Percentiles rank a stretch among this genome's conserved stretches.
phyloP scores from a whole-genome alignment of 495 filamentous ascomycete species.

The Thermothielavioides terrestris region DNA sequence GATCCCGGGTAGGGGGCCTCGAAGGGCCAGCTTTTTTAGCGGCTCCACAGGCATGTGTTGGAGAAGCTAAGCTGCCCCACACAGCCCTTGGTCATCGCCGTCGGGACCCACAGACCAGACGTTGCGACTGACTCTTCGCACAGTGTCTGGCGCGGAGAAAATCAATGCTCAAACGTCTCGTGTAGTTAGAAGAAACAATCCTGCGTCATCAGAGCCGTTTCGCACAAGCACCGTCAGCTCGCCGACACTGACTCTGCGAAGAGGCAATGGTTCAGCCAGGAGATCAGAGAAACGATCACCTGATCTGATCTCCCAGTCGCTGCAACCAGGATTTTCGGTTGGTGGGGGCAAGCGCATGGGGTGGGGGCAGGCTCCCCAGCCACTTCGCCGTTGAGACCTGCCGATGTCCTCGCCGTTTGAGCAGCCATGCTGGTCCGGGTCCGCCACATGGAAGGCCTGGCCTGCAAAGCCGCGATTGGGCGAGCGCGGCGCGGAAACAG shows the following conservation, averaged over 20 bases:
- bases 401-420: slow-evolving; percentile 5
- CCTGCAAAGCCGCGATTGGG: slow-evolving; percentile 1
- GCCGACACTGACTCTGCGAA: slow-evolving; percentile 18
- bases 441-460: slow-evolving; percentile 6
- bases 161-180: too few species aligned
- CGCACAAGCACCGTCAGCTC: slow-evolving; percentile 24
- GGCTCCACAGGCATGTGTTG: neutral
- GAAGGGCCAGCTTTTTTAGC: neutral
- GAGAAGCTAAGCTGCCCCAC: slow-evolving; percentile 5
- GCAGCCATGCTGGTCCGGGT: slow-evolving; percentile 5
- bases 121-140: slow-evolving; percentile 21
- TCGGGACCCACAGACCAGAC: slow-evolving; percentile 16
- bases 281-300: slow-evolving; percentile 18
- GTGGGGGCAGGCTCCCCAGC: slow-evolving; percentile 10
- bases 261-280: slow-evolving; percentile 1
- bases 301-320: slow-evolving; percentile 7
- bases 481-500: neutral
- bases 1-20: neutral
- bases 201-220: slow-evolving; percentile 18
- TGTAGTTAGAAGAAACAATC: too few species aligned
- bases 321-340: neutral
- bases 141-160: slow-evolving; percentile 15
- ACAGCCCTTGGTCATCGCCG: slow-evolving; percentile 14
- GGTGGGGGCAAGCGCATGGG: slow-evolving; percentile 1
- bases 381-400: slow-evolving; percentile 23